Percentiles rank a stretch among this genome's conserved stretches.
phyloP scores from a whole-genome alignment of 371 early-diverging fungal genomes.

The Mucor indicus region DNA sequence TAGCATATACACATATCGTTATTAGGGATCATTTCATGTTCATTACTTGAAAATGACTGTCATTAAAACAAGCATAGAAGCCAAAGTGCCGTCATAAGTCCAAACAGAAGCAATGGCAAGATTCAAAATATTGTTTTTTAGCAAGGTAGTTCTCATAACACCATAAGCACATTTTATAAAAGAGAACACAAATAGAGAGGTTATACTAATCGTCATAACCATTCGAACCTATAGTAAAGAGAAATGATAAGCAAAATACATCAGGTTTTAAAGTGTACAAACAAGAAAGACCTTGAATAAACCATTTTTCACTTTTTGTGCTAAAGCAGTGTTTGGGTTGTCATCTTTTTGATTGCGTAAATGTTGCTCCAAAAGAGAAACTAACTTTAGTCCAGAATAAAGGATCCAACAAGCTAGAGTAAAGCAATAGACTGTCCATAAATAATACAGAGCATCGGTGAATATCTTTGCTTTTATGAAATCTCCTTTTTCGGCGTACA shows the following conservation, averaged over 20 bases:
- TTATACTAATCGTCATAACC: slow-evolving; percentile 5
- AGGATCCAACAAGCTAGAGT: neutral
- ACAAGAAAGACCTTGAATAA: slow-evolving; percentile 12
- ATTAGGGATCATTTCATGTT: no score
- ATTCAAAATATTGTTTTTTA: slow-evolving; percentile 1
- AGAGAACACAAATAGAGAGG: slow-evolving; percentile 5
- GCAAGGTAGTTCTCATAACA: slow-evolving; percentile 1
- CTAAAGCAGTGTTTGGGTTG: neutral
- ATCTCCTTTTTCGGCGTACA: slow-evolving; percentile 28
- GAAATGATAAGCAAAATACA: no score
- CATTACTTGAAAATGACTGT: slow-evolving; percentile 15
- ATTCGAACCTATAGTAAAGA: slow-evolving; percentile 5
- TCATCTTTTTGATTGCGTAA: slow-evolving; percentile 3
- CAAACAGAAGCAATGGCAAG: slow-evolving; percentile 9
- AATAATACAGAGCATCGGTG: slow-evolving; percentile 22
- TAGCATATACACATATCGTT: no score
- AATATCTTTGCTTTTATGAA: slow-evolving; percentile 17
- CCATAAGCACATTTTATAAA: slow-evolving; percentile 16
- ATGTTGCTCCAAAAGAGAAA: slow-evolving; percentile 9
- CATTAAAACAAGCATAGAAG: slow-evolving; percentile 5
- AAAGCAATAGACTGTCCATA: slow-evolving; percentile 32
- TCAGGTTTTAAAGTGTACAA: no score
- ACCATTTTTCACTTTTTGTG: slow-evolving; percentile 9
- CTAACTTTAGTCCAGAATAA: slow-evolving; percentile 11
- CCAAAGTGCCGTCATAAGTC: slow-evolving; percentile 17